Base-by-base conservation (phyloP, 1,284 basidiomycete species). In the Athelia sp. region DNA sequence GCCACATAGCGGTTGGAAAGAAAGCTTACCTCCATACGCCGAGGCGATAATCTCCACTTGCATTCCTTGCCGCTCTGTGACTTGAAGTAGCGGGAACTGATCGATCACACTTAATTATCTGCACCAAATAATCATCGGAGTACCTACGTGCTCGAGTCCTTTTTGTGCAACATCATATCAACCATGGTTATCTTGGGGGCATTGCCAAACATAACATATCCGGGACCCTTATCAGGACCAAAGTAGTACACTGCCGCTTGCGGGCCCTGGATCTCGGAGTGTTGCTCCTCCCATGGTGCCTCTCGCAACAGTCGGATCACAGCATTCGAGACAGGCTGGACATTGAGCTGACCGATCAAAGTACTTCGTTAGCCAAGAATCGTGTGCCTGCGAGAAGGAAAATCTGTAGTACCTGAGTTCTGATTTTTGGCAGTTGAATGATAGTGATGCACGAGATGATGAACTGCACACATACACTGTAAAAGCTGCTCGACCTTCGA, bases 161-260 rank as follows among this genome's bases (percentile, higher is more conserved):
- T 73, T 57, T 80, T 84, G 51, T 75, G 78, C 44, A 76, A 68
- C 35, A 83, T 62, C 45, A 78, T 73, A 53, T 75, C 71, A 1
- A 65, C 59, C 84, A 89, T 87, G 3, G 74, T 69, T 29, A 74
- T 64, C 23, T 73, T 72, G 19, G 70, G 67, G 52, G 77, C 79
- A 53, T 83, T 85, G 4, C 86, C 87, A 53, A 87, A 89, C 34
- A 78, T 74, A 35, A 88, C 64, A 57, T 80, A 80, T 6, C 87
- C 86, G 3, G 77, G 75, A 2, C 72, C 60, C 45, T 71, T 74
- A 43, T 69, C 69, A 6, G 86, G 84, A 0, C 86, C 87, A 52
- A 89, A 81, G 60, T 86, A 89, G 51, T 87, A 76, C 59, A 75
- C 86, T 6, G 86, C 79, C 43, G 77, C 82, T 51, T 73, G 75